phyloP scores from a whole-genome alignment of 208 protist genomes.

The Vickermania spadyakhi region DNA sequence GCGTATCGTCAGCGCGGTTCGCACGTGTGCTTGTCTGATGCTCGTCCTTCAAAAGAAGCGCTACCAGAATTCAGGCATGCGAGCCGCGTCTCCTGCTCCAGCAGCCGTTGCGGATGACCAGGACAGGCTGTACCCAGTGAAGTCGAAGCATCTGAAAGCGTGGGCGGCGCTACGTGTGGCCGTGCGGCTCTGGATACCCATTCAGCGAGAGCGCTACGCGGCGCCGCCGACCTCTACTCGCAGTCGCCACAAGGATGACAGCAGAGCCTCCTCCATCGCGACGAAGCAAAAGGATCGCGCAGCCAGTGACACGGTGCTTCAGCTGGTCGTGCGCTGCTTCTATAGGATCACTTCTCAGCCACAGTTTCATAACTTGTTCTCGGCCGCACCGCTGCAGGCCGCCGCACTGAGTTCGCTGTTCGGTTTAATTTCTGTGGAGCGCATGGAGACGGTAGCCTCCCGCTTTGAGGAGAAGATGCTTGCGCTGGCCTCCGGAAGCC shows the following conservation, averaged over 20 bases:
- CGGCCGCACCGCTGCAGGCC: conserved; percentile 55
- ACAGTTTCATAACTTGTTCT: conserved; percentile 38
- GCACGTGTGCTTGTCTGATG: conserved; percentile 2
- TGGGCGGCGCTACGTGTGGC: conserved; percentile 45
- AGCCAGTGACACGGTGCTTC: conserved; percentile 22
- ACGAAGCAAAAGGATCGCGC: conserved; percentile 3
- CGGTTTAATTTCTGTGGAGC: conserved; percentile 26
- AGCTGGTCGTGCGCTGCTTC: conserved; percentile 10
- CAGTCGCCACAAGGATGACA: conserved; percentile 9
- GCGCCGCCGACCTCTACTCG: conserved; percentile 6
- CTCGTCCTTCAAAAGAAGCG: background rate
- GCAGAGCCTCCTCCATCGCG: background rate
- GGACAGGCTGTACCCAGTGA: background rate
- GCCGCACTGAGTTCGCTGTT: conserved; percentile 30
- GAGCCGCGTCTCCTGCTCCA: background rate
- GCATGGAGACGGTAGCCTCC: conserved; percentile 13
- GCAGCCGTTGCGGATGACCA: background rate
- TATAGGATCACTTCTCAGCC: conserved; percentile 15
- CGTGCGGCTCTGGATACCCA: conserved; percentile 33
- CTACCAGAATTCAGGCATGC: background rate
- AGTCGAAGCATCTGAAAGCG: conserved; percentile 21
- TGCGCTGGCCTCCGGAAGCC: background rate
- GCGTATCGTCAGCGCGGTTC: background rate
- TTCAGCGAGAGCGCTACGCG: conserved; percentile 27
- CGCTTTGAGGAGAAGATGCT: conserved; percentile 23